Conservation (phyloP, 345 rosid genomes). For the Rhodamnia rubescens region DNA sequence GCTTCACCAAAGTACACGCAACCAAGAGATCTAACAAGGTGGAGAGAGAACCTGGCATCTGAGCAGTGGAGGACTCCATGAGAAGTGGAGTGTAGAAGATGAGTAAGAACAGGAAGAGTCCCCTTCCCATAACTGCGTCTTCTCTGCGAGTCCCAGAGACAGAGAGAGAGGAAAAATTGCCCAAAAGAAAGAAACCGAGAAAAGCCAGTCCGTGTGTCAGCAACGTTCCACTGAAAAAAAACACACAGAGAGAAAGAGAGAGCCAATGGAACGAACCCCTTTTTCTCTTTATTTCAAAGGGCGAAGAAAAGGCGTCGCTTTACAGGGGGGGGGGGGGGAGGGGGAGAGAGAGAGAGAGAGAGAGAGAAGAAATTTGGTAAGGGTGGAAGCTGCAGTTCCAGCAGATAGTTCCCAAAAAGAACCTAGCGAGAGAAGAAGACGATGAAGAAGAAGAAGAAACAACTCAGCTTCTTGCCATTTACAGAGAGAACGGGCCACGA, state of each 20-base stretch:
- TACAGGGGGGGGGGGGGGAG: not conserved
- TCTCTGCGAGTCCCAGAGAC: not conserved
- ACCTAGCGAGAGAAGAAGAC: not conserved
- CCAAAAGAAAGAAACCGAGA: not conserved
- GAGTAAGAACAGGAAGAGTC: slow-evolving; percentile 12
- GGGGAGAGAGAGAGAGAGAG: not conserved
- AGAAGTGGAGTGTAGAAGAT: slow-evolving; percentile 21
- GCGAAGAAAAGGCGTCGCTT: not conserved
- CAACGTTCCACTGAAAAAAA: not conserved
- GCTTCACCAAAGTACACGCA: not conserved
- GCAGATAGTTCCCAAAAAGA: not conserved
- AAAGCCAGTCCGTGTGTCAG: not conserved
- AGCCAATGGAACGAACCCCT: not conserved
- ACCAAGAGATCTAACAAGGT: not conserved
- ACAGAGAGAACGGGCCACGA: not conserved
- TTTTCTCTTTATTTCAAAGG: slow-evolving; percentile 1
- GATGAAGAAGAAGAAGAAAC: not conserved
- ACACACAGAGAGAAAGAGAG: not conserved
- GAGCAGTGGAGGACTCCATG: slow-evolving; percentile 37
- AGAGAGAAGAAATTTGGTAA: not conserved
- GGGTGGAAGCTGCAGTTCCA: not conserved
- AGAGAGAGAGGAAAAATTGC: not conserved
- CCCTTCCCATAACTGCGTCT: slow-evolving; percentile 33
- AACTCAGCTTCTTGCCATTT: not conserved
- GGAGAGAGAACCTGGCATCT: slow-evolving; percentile 41